phyloP scores from a whole-genome alignment of 2,329 filamentous ascomycete genomes.

The Paecilomyces dactylethromorphus region DNA sequence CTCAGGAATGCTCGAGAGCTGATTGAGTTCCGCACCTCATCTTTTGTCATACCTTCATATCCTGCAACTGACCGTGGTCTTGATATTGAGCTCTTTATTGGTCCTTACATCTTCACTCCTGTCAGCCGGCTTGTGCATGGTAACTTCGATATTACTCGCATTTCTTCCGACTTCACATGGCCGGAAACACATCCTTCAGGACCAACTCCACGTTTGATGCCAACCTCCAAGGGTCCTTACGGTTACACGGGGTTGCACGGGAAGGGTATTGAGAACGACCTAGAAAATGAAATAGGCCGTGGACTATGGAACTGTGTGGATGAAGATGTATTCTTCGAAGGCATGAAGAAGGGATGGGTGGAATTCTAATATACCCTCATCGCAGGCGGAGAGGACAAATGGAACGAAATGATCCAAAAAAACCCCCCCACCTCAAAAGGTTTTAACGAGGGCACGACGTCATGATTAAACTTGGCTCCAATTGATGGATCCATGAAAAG shows the following conservation, averaged over 20 bases:
- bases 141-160: slow-evolving; percentile 13
- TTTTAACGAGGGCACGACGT: background rate
- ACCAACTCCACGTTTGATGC: background rate
- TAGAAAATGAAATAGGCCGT: slow-evolving; percentile 1
- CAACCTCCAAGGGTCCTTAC: slow-evolving; percentile 17
- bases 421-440: background rate
- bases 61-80: background rate
- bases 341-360: slow-evolving; percentile 13
- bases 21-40: background rate
- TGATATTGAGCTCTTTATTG: slow-evolving; percentile 2
- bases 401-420: background rate
- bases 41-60: slow-evolving; percentile 2
- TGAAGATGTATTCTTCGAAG: slow-evolving; percentile 17
- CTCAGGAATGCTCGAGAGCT: background rate
- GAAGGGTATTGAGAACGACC: slow-evolving; percentile 5
- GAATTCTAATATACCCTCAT: slow-evolving; percentile 4
- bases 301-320: slow-evolving; percentile 15
- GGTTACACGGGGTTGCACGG: slow-evolving; percentile 19
- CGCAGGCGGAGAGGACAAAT: no score
- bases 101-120: background rate
- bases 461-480: background rate
- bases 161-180: slow-evolving; percentile 14
- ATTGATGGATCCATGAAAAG: background rate
- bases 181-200: slow-evolving; percentile 3
- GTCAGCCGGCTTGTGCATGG: slow-evolving; percentile 14